These are phyloP conservation scores for Mycena galopus DNA, from an alignment of 768 basidiomycete genomes.

Conservation along the genomic window DNA sequence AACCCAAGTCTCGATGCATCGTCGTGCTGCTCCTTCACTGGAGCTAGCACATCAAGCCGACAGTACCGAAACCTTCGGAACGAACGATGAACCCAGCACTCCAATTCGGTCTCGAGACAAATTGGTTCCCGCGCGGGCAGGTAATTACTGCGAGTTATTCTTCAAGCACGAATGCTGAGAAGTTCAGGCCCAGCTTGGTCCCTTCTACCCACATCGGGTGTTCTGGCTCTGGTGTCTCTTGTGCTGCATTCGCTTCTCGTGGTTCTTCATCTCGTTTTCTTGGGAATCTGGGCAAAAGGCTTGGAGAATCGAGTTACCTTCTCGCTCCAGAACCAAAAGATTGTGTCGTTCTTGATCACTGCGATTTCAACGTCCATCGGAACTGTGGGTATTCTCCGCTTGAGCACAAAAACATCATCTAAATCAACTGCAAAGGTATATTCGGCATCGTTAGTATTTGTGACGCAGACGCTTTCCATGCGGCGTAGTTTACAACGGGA, in stretches of 20 bases:
- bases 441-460: slow-evolving; percentile 29
- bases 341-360: slow-evolving; percentile 5
- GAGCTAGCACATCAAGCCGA: neutral
- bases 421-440: slow-evolving; percentile 3
- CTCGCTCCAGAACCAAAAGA: neutral
- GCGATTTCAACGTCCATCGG: slow-evolving; percentile 12
- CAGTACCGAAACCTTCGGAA: neutral
- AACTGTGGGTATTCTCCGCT: neutral
- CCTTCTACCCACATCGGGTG: neutral
- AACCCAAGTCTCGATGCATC: neutral
- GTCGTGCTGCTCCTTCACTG: neutral
- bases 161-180: neutral
- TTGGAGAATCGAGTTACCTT: slow-evolving; percentile 11
- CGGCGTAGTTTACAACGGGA: slow-evolving; percentile 6
- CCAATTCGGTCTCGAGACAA: neutral
- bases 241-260: slow-evolving; percentile 11
- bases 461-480: slow-evolving; percentile 37
- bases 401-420: neutral
- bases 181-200: neutral
- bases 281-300: neutral
- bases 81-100: neutral
- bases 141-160: no score
- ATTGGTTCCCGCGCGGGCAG: neutral
- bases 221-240: neutral
- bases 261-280: slow-evolving; percentile 2